Conservation (phyloP, 768 basidiomycete species). For the Boletus tylopilopsis region DNA sequence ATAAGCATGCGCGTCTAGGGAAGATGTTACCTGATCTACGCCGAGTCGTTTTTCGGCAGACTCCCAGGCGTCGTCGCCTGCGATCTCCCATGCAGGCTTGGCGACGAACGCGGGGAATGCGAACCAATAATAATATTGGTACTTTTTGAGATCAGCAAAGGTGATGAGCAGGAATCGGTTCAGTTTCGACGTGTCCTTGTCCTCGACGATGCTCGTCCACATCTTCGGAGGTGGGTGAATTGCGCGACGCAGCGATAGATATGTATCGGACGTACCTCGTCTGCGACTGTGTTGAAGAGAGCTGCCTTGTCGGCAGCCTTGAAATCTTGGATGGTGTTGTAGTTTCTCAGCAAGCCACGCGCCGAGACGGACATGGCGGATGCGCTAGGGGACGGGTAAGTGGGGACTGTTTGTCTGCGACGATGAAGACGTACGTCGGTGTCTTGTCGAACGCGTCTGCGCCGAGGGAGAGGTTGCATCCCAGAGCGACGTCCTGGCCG, state of each 20-base stretch:
- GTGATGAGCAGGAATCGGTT: slow-evolving; percentile 87
- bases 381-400: slow-evolving; percentile 30
- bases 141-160: slow-evolving; percentile 97
- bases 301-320: slow-evolving; percentile 83
- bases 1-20: not conserved
- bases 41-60: slow-evolving; percentile 44
- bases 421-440: slow-evolving; percentile 39
- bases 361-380: slow-evolving; percentile 49
- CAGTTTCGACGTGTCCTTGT: slow-evolving; percentile 52
- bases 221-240: slow-evolving; percentile 43
- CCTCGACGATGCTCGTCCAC: slow-evolving; percentile 57
- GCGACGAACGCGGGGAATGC: slow-evolving; percentile 90
- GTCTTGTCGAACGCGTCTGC: slow-evolving; percentile 58
- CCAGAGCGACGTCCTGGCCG: slow-evolving; percentile 67
- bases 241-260: not conserved
- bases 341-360: slow-evolving; percentile 81
- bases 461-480: slow-evolving; percentile 61
- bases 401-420: not conserved
- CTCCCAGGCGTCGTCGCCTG: slow-evolving; percentile 56
- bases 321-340: slow-evolving; percentile 97
- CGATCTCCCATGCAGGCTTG: slow-evolving; percentile 88
- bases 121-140: slow-evolving; percentile 98
- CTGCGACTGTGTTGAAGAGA: slow-evolving; percentile 71
- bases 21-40: slow-evolving; percentile 34
- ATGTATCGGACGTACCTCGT: slow-evolving; percentile 45